phyloP scores from a whole-genome alignment of 352 stramenopile species.

The Globisporangium cylindrosporum region DNA sequence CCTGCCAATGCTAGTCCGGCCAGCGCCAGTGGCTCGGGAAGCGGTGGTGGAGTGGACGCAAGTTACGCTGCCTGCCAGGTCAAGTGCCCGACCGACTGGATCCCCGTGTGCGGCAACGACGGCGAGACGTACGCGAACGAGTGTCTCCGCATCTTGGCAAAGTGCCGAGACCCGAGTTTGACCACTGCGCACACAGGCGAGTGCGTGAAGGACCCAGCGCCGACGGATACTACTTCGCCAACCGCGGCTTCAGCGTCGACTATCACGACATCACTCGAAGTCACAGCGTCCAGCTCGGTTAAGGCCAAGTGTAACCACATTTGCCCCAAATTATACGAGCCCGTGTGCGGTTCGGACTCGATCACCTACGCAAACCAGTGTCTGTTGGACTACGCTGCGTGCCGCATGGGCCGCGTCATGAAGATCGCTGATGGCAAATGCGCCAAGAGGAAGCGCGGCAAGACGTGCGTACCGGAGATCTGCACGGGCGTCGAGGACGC shows the following conservation, averaged over 20 bases:
- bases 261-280: slow-evolving; percentile 3
- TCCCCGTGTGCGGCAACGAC: slow-evolving; percentile 11
- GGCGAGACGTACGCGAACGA: slow-evolving; percentile 32
- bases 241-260: slow-evolving; percentile 3
- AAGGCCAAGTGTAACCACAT: slow-evolving; percentile 41
- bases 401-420: slow-evolving; percentile 33
- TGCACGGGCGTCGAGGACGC: slow-evolving; percentile 32
- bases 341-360: slow-evolving; percentile 59
- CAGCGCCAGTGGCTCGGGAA: neutral
- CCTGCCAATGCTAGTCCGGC: neutral
- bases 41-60: neutral
- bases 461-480: slow-evolving; percentile 34
- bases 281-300: slow-evolving; percentile 5
- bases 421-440: slow-evolving; percentile 44
- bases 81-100: slow-evolving; percentile 9
- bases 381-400: slow-evolving; percentile 46
- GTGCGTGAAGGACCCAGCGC: slow-evolving; percentile 15
- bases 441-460: slow-evolving; percentile 19
- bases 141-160: slow-evolving; percentile 40
- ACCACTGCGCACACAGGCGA: slow-evolving; percentile 37
- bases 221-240: slow-evolving; percentile 14
- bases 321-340: slow-evolving; percentile 41
- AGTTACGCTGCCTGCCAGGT: slow-evolving; percentile 9
- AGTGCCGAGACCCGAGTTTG: slow-evolving; percentile 42
- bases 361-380: slow-evolving; percentile 66